Conservation (phyloP, 2,329 filamentous ascomycete species). For the Aspergillus brunneoviolaceus region DNA sequence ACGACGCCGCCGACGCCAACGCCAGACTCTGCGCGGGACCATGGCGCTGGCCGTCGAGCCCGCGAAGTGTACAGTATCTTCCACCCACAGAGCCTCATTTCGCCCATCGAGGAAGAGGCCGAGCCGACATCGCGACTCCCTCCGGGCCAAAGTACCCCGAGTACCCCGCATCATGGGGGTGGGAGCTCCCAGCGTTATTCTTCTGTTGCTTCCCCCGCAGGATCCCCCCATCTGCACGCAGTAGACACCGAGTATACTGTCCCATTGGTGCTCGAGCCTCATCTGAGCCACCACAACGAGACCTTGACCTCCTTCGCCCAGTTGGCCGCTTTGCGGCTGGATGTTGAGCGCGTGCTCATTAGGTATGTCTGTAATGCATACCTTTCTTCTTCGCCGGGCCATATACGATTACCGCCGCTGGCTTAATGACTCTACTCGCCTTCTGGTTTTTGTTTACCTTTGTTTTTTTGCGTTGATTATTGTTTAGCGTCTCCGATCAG, state of each 20-base stretch:
- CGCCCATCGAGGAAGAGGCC: neutral
- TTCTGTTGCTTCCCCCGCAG: neutral
- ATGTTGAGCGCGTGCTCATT: conserved; percentile 37
- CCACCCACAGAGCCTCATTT: conserved; percentile 23
- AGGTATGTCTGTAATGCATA: conserved; percentile 21
- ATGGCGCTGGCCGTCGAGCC: conserved; percentile 30
- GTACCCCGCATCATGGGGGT: too few relatives aligned
- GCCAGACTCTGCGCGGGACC: conserved; percentile 4
- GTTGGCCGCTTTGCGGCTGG: conserved; percentile 30
- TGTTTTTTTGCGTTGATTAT: neutral
- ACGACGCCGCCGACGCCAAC: too few relatives aligned
- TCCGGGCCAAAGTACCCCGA: too few relatives aligned
- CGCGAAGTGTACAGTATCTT: conserved; percentile 41
- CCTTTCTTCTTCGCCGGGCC: neutral
- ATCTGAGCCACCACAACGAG: conserved; percentile 26
- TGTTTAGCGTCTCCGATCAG: conserved; percentile 44
- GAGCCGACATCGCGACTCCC: too few relatives aligned
- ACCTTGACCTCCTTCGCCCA: conserved; percentile 35
- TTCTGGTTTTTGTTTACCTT: neutral
- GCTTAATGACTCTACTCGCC: neutral
- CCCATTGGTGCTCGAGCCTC: neutral
- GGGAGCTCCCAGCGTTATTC: too few relatives aligned
- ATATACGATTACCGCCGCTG: too few relatives aligned
- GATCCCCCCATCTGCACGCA: neutral
- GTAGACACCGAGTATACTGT: neutral